Evolutionary conservation across 345 rosid genomes (phyloP), one percentile per base, ranked within the genome.

Genomic region (Gossypium raimondii): DNA sequence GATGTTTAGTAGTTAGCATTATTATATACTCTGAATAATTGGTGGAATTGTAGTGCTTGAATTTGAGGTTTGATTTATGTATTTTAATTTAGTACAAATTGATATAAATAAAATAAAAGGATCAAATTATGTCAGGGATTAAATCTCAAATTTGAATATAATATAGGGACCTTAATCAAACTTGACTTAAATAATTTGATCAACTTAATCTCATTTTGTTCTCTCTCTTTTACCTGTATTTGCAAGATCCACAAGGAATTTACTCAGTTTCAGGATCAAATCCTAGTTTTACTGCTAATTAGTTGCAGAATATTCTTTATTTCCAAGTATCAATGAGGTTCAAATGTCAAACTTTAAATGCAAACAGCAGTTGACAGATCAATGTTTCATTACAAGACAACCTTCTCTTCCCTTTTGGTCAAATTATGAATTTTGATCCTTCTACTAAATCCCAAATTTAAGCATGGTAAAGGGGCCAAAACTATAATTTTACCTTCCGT

Each of bases 361-460:
- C 27, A 56, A 25, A 56, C 60, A 22, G 34, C 56, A 67, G 56
- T 22, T 3, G 71, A 51, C 53, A 69, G 2, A 50, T 68, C 44
- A 25, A 16, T 25, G 73, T 51, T 51, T 16, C 59, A 51, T 25
- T 69, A 51, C 73, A 69, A 16, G 59, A 25, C 45, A 25, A 69
- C 18, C 56, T 10, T 24, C 7, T 25, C 9, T 68, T 25, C 8
- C 7, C 41, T 34, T 34, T 4, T 34, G 41, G 41, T 34, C 41
- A 34, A 34, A 34, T 34, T 34, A 34, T 34, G 41, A 34, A 5
- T 5, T 34, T 5, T 34, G 41, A 1, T 5, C 41, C 41, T 34
- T 34, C 7, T 34, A 5, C 41, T 34, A 34, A 5, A 34, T 34
- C 41, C 41, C 41, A 34, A 34, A 34, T 5, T 34, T 34, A 34